Base-by-base conservation (phyloP, 106 monocot genomes). In the Phalaenopsis equestris region DNA sequence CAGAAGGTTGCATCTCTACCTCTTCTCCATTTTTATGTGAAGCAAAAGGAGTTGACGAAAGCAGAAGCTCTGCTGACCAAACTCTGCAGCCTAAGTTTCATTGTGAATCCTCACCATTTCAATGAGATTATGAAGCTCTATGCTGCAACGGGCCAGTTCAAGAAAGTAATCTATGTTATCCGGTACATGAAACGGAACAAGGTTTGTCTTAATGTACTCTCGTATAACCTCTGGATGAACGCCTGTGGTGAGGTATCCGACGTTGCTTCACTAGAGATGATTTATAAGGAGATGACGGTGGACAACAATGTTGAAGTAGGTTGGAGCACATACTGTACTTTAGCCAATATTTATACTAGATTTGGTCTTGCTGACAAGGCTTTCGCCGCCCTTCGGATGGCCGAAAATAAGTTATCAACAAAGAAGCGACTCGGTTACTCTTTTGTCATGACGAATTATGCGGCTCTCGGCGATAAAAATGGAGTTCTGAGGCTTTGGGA, bases 111-210 rank as follows among this genome's bases (percentile, higher is more conserved):
- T 85, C 84, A 88, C 41, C 91, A 84, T 55, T 96, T 85, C 80
- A 88, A 88, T 84, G 96, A 93, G 84, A 96, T 93, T 84, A 91
- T 96, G 91, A 96, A 96, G 80, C 84, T 96, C 14, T 93, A 93
- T 61, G 55, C 83, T 75, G 86, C 93, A 56, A 90, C 75, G 45
- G 77, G 82, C 84, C 88, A 89, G 18, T 87, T 75, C 79, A 56
- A 82, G 38, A 86, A 90, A 77, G 85, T 91, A 10, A 67, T 82
- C 79, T 9, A 41, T 76, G 93, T 93, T 21, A 86, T 93, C 45
- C 75, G 81, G 43, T 67, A 90, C 56, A 93, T 96, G 96, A 91
- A 88, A 56, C 80, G 75, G 41, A 84, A 78, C 58, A 90, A 83
- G 45, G 83, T 93, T 52, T 86, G 90, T 61, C 78, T 77, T 14